phyloP scores from a whole-genome alignment of 2,329 filamentous ascomycete genomes.

The Diplodia sapinea region DNA sequence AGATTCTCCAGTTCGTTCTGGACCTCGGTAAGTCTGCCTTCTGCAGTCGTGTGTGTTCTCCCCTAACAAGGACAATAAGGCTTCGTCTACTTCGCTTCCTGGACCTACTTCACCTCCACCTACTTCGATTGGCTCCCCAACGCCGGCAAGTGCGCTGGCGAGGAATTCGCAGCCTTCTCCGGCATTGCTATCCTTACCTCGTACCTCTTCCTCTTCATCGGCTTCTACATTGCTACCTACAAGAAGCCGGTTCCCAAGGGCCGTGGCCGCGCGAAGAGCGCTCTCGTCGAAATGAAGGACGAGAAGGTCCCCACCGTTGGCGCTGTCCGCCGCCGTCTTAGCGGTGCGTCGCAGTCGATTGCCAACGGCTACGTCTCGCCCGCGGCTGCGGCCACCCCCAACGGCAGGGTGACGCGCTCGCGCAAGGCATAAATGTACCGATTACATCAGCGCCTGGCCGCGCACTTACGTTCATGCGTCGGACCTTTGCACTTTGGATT shows the following conservation, averaged over 20 bases:
- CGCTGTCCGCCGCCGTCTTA: slow-evolving; percentile 59
- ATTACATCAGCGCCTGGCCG: slow-evolving; percentile 19
- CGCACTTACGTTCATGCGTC: slow-evolving; percentile 24
- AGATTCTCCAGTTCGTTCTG: slow-evolving; percentile 96
- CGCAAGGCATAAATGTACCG: slow-evolving; percentile 66
- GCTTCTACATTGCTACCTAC: slow-evolving; percentile 98
- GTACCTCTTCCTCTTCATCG: slow-evolving; percentile 98
- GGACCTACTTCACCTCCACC: slow-evolving; percentile 93
- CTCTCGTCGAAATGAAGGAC: slow-evolving; percentile 81
- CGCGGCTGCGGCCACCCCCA: slow-evolving; percentile 57
- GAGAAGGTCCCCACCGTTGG: slow-evolving; percentile 65
- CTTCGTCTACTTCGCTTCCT: slow-evolving; percentile 99
- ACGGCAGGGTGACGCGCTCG: slow-evolving; percentile 68
- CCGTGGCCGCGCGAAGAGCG: slow-evolving; percentile 79
- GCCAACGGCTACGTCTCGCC: slow-evolving; percentile 44
- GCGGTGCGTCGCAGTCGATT: slow-evolving; percentile 47
- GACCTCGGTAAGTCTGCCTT: slow-evolving; percentile 75
- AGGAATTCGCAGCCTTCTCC: slow-evolving; percentile 94
- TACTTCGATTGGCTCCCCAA: slow-evolving; percentile 89
- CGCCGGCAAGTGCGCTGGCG: slow-evolving; percentile 83
- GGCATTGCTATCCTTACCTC: slow-evolving; percentile 92
- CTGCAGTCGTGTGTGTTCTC: too few relatives aligned
- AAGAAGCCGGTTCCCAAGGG: slow-evolving; percentile 80
- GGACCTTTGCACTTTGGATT: slow-evolving; percentile 27
- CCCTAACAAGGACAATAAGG: slow-evolving; percentile 55